Evolutionary conservation across 495 filamentous ascomycete species (phyloP), one percentile per base, ranked within the genome.

Genomic region (Letharia lupina): DNA sequence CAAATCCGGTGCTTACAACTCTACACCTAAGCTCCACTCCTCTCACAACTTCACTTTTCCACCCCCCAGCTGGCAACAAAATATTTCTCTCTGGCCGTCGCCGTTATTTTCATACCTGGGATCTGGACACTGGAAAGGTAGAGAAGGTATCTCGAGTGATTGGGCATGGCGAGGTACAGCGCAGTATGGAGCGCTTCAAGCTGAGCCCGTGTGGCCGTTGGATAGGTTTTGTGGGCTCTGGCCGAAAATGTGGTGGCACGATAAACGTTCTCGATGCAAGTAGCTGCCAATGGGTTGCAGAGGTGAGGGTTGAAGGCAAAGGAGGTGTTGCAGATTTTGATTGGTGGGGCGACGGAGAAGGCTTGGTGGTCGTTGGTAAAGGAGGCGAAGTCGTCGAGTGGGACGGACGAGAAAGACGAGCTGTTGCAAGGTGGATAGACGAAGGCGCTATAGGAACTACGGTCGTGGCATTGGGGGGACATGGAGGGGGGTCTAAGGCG

Each of bases 301-400:
- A 91, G 67, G 90, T 87, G n/a, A 81, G 91, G 23, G 80, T 96
- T 16, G 91, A 96, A 70, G 88, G 91, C 56, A 82, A 85, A 42
- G 87, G 89, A 58, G 92, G 92, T 37, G 84, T 97, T 11, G 87
- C 90, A 0, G 93, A 96, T 72, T 93, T 96, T 68, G 86, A 83
- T 3, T 98, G 94, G 94, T 96, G 92, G 90, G 78, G 82, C 16
- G 82, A 90, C 68, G 87, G 93, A n/a, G 81, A 89, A 66, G 86
- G 86, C 5, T 75, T 98, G 70, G 86, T 84, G 2, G 86, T 96
- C 44, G 83, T 86, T 4, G 91, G 90, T 62, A 93, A 90, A 71
- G 89, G 88, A 64, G 95, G 95, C 33, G 91, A 96, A 73, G 83
- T 96, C n/a, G 88, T 89, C n/a, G 94, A 98, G 77, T 98, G 88